Evolutionary conservation across 805 yeast genomes (phyloP).

Genomic region (Candida saitoana): DNA sequence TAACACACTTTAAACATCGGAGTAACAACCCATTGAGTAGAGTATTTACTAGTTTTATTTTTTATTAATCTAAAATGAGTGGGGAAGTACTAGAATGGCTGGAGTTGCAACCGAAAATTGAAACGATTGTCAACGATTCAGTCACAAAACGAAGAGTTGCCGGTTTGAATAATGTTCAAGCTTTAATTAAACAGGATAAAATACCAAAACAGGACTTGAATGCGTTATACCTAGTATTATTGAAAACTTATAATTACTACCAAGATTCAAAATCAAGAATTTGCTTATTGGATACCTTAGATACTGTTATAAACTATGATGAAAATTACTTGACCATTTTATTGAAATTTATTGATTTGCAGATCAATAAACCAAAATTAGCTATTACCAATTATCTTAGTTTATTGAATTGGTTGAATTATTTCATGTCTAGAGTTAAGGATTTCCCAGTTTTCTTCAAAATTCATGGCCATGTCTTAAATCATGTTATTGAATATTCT

Average conservation of each 20-base stretch:
- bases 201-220: constrained; percentile 16
- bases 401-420: constrained; percentile 54
- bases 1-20: no score
- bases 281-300: constrained; percentile 38
- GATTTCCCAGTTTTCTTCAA: constrained; percentile 12
- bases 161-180: constrained; percentile 25
- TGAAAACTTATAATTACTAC: constrained; percentile 48
- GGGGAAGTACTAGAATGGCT: constrained; percentile 16
- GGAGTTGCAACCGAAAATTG: constrained; percentile 20
- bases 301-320: constrained; percentile 27
- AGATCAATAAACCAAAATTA: constrained; percentile 25
- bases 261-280: constrained; percentile 48
- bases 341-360: constrained; percentile 34
- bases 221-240: constrained; percentile 24
- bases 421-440: constrained; percentile 25
- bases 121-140: constrained; percentile 25
- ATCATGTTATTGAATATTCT: constrained; percentile 16
- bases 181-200: constrained; percentile 23
- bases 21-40: background rate
- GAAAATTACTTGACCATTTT: constrained; percentile 32
- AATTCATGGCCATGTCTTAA: constrained; percentile 36
- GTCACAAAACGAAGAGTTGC: constrained; percentile 33
- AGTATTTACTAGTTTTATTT: no score
- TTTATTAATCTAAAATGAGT: background rate
- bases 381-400: constrained; percentile 58